Percentiles rank a stretch among this genome's conserved stretches.
Evolutionary conservation across 2,329 filamentous ascomycete species (phyloP).

Genomic region (Raffaelea deltoideospora): DNA sequence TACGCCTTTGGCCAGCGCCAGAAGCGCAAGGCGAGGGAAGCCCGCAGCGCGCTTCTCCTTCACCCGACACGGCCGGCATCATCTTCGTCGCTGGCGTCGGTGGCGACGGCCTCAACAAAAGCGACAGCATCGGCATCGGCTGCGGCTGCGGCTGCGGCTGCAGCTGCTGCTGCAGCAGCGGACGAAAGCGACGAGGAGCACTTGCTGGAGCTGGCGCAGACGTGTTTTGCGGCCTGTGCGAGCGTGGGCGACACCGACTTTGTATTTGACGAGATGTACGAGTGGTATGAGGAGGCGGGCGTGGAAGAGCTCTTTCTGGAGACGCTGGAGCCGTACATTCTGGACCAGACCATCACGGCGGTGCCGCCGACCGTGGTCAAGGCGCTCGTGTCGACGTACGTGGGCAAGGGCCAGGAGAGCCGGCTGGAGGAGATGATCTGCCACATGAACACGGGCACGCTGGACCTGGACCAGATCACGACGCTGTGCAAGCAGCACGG

Average conservation of each 20-base stretch:
- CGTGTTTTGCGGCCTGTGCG: constrained; percentile 71
- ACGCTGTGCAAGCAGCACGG: constrained; percentile 79
- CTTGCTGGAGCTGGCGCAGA: constrained; percentile 63
- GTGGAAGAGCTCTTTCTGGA: constrained; percentile 69
- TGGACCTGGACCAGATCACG: constrained; percentile 90
- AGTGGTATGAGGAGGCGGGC: constrained; percentile 70
- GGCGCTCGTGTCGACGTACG: constrained; percentile 68
- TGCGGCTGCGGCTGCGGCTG: no score
- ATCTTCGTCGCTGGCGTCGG: no score
- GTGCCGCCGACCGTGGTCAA: constrained; percentile 79
- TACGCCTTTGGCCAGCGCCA: constrained; percentile 64
- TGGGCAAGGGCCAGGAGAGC: constrained; percentile 56
- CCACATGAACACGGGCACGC: constrained; percentile 73
- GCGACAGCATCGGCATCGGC: constrained; percentile 7
- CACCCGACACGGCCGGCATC: constrained; percentile 31
- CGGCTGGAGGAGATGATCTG: constrained; percentile 89
- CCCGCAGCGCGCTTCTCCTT: no score
- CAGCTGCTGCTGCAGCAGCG: no score
- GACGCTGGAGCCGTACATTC: constrained; percentile 73
- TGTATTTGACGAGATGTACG: constrained; percentile 80
- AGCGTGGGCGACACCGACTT: constrained; percentile 67
- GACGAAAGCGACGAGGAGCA: constrained; percentile 44
- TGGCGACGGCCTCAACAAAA: constrained; percentile 41
- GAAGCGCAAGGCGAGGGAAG: no score
- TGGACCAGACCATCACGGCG: constrained; percentile 58